Evolutionary conservation across 495 filamentous ascomycete genomes (phyloP), one percentile per base, ranked within the genome.

Genomic region (Talaromyces thailandensis): DNA sequence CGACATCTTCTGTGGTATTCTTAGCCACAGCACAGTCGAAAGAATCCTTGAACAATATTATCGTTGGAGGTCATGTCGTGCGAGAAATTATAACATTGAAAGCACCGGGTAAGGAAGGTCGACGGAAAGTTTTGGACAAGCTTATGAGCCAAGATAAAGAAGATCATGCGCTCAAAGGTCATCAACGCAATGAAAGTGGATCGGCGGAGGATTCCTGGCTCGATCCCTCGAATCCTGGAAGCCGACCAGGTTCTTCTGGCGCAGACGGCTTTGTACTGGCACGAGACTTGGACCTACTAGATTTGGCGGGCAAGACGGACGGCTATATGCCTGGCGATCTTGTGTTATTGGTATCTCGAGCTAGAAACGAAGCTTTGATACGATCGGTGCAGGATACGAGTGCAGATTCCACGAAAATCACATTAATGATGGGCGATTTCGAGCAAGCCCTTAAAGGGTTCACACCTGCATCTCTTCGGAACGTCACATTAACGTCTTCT

Each of bases 281-380:
- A 60, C 75, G 81, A 1, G 79, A 88, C n/a, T 84, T 98, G 9
- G 94, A 98, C 71, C 89, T 96, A 60, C 86, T 98, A 16, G 92
- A 97, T 58, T 78, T 98, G 56, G 92, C 95, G 5, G 91, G 93
- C 18, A 86, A 90, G 67, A 98, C 93, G 0, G 94, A 98, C 67
- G 94, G 94, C 3, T 98, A 96, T 71, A 96, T 96, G 92, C 94
- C 94, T 0, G 94, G 92, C 3, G 94, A 98, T 72, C 80, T 98
- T 52, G 84, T 89, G 16, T 79, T 96, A 0, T 84, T 97, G 24
- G 86, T 96, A 32, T 86, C 90, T 52, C 86, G 94, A 60, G 94
- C 94, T 12, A 84, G 93, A 52, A 96, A 88, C 69, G 94, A 98
- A 75, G 90, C 92, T 11, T 79, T 98, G 1, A 94, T 96, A 60